Percentiles rank a stretch among this genome's conserved stretches.
Evolutionary conservation across 257 asterid species (phyloP).

Genomic region (Fraxinus cuspidata): DNA sequence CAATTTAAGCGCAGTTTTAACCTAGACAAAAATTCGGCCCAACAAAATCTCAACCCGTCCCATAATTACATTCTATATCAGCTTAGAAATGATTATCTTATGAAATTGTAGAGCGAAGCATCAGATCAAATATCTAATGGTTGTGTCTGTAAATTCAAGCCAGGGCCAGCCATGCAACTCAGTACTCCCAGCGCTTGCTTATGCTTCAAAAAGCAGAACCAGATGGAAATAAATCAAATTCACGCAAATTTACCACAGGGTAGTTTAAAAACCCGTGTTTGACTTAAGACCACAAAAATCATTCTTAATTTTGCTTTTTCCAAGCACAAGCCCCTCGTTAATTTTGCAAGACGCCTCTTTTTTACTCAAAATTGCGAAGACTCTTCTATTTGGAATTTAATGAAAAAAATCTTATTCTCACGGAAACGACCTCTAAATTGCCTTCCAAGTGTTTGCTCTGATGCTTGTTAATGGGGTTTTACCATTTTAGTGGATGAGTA

Average conservation of each 20-base stretch:
- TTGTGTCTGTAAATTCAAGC: constrained; percentile 42
- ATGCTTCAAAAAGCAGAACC: constrained; percentile 62
- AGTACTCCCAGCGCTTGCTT: constrained; percentile 31
- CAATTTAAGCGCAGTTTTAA: no score
- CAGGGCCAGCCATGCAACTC: not conserved
- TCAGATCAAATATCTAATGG: constrained; percentile 36
- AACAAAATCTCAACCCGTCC: not conserved
- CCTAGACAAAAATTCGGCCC: constrained; percentile 14
- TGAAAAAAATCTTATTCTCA: constrained; percentile 60
- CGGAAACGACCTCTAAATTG: constrained; percentile 52
- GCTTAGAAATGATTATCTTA: not conserved
- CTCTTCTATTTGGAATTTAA: constrained; percentile 71
- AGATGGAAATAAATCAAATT: constrained; percentile 55
- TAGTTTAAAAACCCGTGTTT: constrained; percentile 44
- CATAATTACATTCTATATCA: not conserved
- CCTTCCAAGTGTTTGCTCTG: constrained; percentile 56
- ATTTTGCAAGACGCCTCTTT: constrained; percentile 59
- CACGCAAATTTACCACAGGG: constrained; percentile 73
- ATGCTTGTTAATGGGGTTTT: constrained; percentile 73
- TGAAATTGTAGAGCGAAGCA: not conserved
- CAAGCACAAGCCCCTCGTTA: constrained; percentile 37
- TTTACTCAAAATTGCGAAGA: constrained; percentile 38
- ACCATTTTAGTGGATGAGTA: constrained; percentile 56
- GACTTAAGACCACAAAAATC: constrained; percentile 40
- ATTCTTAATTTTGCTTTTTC: constrained; percentile 54